Evolutionary conservation across 2,329 filamentous ascomycete species (phyloP).

Genomic region (Boeremia exigua): DNA sequence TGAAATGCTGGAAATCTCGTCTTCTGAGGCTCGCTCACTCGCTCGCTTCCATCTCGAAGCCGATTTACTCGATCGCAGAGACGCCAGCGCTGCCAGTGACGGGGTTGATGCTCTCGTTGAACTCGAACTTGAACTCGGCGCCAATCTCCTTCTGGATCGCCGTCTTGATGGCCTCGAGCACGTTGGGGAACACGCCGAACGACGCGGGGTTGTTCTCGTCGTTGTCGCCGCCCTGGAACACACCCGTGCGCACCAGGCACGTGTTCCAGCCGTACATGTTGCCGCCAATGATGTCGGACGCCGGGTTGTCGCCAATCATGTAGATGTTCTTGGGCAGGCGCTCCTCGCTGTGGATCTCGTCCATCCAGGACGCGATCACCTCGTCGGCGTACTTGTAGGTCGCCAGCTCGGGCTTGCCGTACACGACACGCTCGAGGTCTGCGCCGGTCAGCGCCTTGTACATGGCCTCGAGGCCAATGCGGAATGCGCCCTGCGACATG

Average conservation of each 20-base stretch:
- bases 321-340: slow-evolving; percentile 72
- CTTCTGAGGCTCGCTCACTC: neutral
- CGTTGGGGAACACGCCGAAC: slow-evolving; percentile 77
- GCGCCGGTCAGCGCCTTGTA: slow-evolving; percentile 73
- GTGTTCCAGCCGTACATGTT: slow-evolving; percentile 87
- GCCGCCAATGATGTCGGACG: slow-evolving; percentile 75
- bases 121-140: slow-evolving; percentile 75
- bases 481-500: slow-evolving; percentile 78
- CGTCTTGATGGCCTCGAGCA: slow-evolving; percentile 72
- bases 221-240: slow-evolving; percentile 78
- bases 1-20: slow-evolving; percentile 1
- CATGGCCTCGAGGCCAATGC: slow-evolving; percentile 74
- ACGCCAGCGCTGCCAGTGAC: slow-evolving; percentile 61
- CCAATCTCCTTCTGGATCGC: slow-evolving; percentile 73
- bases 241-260: slow-evolving; percentile 77
- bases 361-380: slow-evolving; percentile 76
- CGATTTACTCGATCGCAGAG: slow-evolving; percentile 61
- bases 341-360: slow-evolving; percentile 75
- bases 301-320: slow-evolving; percentile 79
- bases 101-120: slow-evolving; percentile 74
- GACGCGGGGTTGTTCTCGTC: slow-evolving; percentile 78
- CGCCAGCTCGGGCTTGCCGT: slow-evolving; percentile 75
- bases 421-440: slow-evolving; percentile 76
- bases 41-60: neutral
- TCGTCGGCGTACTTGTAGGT: slow-evolving; percentile 83